Evolutionary conservation across 306 rosid species (phyloP).

Genomic region (Spatholobus suberectus): DNA sequence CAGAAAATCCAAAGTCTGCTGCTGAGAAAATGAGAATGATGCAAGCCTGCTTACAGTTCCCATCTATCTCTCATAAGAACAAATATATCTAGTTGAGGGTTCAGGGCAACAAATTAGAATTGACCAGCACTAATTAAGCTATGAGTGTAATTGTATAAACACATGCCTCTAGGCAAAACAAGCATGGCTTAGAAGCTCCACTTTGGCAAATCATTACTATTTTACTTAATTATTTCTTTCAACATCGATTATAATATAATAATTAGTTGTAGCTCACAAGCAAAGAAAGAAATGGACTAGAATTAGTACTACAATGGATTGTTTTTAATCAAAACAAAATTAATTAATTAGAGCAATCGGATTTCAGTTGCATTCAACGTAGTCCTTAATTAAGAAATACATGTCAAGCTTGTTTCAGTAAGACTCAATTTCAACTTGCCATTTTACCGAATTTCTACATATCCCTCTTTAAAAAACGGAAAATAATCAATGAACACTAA

Average conservation of each 20-base stretch:
- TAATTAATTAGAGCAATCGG: neutral
- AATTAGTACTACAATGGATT: neutral
- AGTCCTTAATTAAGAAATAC: neutral
- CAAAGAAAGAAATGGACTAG: neutral
- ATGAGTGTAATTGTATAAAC: slow-evolving; percentile 21
- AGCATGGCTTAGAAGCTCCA: slow-evolving; percentile 36
- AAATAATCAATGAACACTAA: neutral
- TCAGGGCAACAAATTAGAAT: neutral
- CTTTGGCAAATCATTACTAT: slow-evolving; percentile 37
- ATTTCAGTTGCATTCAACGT: neutral
- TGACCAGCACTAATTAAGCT: slow-evolving; percentile 16
- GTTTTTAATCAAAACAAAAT: neutral
- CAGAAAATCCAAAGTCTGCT: slow-evolving; percentile 9
- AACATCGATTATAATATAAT: neutral
- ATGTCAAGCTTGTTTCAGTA: neutral
- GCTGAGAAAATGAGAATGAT: neutral
- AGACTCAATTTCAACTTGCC: neutral
- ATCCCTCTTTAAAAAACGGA: neutral
- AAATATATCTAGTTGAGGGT: neutral
- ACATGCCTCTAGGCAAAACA: slow-evolving; percentile 34
- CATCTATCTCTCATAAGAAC: neutral
- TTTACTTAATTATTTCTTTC: slow-evolving; percentile 22
- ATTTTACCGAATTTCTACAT: neutral
- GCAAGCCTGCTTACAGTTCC: neutral
- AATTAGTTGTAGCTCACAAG: slow-evolving; percentile 4